Conservation (phyloP, 345 rosid species). For the Syzygium grande region DNA sequence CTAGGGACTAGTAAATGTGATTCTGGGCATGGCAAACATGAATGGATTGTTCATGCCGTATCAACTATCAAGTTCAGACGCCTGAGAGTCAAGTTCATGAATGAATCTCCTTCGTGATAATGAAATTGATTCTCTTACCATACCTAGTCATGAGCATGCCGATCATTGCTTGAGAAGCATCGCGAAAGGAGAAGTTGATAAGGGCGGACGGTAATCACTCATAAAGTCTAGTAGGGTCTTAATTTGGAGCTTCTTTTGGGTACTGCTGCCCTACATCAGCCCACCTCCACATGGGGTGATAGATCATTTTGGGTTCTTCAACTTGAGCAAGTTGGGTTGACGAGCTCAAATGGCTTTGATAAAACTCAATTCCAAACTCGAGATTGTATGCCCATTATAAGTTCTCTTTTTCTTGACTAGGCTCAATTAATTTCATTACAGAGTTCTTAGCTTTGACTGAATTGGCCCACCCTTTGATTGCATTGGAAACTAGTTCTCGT, state of each 20-base stretch:
- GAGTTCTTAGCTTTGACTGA: neutral
- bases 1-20: neutral
- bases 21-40: neutral
- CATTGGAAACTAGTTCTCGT: neutral
- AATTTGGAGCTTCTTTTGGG: neutral
- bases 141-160: neutral
- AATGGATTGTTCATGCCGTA: neutral
- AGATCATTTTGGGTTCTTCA: neutral
- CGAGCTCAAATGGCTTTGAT: neutral
- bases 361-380: neutral
- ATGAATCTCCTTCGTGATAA: neutral
- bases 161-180: neutral
- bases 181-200: too few relatives aligned
- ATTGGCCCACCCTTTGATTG: neutral
- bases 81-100: neutral
- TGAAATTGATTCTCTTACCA: neutral
- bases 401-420: neutral
- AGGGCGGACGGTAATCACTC: neutral
- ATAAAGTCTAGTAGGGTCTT: neutral
- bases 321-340: neutral
- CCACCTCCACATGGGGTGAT: neutral
- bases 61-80: neutral
- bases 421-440: too few relatives aligned
- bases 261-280: neutral
- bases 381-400: neutral